Base-by-base conservation (phyloP, 306 rosid genomes). In the Vigna trinervia region DNA sequence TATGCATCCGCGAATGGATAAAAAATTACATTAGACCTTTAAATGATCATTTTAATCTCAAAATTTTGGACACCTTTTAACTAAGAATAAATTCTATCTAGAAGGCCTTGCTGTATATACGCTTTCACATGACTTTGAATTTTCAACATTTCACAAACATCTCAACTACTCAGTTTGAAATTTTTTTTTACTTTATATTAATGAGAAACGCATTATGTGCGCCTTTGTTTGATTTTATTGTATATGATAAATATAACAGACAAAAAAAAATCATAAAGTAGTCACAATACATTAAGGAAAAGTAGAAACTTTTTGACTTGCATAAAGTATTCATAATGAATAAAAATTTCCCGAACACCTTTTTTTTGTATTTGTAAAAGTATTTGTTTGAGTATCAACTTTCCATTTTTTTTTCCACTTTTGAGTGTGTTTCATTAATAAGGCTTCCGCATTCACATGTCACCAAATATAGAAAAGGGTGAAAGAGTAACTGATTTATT, bases 91-190 rank as follows among this genome's bases (percentile, higher is more conserved):
- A 41, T 8, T 41, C 32, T 19, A 6, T 17, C 34, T 30, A 11
- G 41, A 70, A 5, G 17, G 50, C 0, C 36, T 36, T 12, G 13
- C 63, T 23, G 14, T 32, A 17, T 17, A 17, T 34, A 43, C 20
- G 62, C 30, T 71, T 71, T 52, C 38, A 53, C 13, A 11, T 53
- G 20, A 36, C 38, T 53, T 34, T 71, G 63, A 52, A 52, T 52
- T 34, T 15, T 26, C n/a, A 46, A 43, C 36, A 12, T 69, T 9
- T 14, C 59, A 7, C 15, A 15, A 50, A 69, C 11, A 15, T 48
- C 20, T 50, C 43, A 17, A 15, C 46, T n/a, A 70, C 0, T 15
- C 30, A 4, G 10, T 32, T 71, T 52, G 47, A 70, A 70, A 50
- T 0, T 51, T n/a, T 51, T n/a, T 15, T 28, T n/a, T 17, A 67